Evolutionary conservation across 345 rosid genomes (phyloP), one percentile per base, ranked within the genome.

Genomic region (Lepidium africanum): DNA sequence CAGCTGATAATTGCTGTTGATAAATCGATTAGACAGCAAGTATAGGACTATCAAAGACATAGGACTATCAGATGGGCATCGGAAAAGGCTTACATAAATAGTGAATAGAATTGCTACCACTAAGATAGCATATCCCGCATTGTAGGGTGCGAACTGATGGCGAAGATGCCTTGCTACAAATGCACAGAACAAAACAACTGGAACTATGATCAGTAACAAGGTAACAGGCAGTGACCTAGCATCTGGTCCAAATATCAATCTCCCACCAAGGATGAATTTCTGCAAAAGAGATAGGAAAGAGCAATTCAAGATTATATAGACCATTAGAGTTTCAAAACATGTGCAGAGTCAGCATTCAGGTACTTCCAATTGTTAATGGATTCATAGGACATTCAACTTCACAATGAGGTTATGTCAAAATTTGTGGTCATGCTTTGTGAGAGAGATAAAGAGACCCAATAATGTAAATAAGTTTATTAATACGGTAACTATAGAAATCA

Each of bases 191-290:
- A 89, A 67, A 60, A 84, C 47, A 64, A 87, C 83, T 4, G 97
- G 97, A 65, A 78, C 81, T 48, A 81, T 81, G 83, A 91, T 83
- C 76, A 94, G 79, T 50, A 86, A 78, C 54, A 94, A 77, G 33
- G 99, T 94, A 63, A 79, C 79, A 53, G 87, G 77, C 54, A 94
- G 70, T 43, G 97, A 91, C 75, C 63, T 84, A 49, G 96, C 96
- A 86, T 94, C 97, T 58, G 99, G 99, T 52, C 99, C 99, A 76
- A 94, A 94, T 64, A 94, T 86, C 81, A 94, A 75, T 74, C 99
- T 89, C 75, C 97, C 99, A 74, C 87, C 86, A 75, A 94, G 77
- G 57, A 92, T 67, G 77, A 92, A 92, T 59, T 83, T 91, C 97
- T 93, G 92, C 57, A 80, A 54, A 70, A 75, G 27, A 77, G 32